phyloP scores from a whole-genome alignment of 169 alveolate genomes.

The Babesia ovis region DNA sequence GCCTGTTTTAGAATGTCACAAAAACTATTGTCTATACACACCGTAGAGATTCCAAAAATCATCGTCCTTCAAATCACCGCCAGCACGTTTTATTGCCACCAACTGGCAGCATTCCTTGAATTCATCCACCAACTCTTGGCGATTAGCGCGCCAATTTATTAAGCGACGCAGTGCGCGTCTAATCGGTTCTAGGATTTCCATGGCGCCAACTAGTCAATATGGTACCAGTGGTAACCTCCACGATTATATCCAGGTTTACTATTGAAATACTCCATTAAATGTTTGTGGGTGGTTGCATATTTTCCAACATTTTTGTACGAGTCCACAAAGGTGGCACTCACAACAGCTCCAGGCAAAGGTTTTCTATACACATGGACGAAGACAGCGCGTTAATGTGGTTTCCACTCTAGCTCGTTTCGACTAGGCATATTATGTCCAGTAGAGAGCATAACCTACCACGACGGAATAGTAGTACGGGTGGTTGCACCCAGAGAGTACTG shows the following conservation, averaged over 20 bases:
- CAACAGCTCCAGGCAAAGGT: not conserved
- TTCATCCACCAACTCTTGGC: constrained; percentile 2
- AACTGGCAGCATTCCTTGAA: constrained; percentile 35
- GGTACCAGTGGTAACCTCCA: not conserved
- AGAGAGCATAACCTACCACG: constrained; percentile 6
- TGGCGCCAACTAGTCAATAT: not conserved
- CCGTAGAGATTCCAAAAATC: constrained; percentile 51
- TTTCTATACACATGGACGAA: not conserved
- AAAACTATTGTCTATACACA: not conserved
- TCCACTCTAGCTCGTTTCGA: constrained; percentile 2
- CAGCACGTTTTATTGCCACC: constrained; percentile 45
- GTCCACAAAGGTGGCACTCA: not conserved
- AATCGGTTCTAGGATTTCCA: not conserved
- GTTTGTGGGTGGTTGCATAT: not conserved
- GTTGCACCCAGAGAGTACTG: constrained; percentile 44
- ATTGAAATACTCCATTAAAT: not conserved
- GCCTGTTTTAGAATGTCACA: constrained; percentile 3
- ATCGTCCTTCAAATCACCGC: constrained; percentile 34
- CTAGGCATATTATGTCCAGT: not conserved
- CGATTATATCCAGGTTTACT: too few species aligned
- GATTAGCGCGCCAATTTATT: not conserved
- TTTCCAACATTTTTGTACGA: not conserved
- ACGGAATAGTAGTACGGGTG: constrained; percentile 60
- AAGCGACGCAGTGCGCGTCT: constrained; percentile 2
- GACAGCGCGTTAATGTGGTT: not conserved